A percentile compares a stretch with the other conserved stretches of the same genome.
Evolutionary conservation across 257 asterid species (phyloP).

Genomic region (Lycium barbarum): DNA sequence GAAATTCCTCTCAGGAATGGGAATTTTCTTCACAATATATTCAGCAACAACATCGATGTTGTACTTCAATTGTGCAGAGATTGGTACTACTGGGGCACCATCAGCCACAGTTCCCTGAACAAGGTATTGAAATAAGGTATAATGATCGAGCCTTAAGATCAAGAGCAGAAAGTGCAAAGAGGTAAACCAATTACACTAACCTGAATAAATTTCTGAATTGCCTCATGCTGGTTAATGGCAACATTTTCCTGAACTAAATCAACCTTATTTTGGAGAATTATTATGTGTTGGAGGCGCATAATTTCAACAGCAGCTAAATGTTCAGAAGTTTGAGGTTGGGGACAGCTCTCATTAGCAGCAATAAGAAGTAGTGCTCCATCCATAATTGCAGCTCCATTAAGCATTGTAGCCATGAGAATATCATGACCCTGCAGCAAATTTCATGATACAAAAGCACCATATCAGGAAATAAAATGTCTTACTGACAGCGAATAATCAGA

Average conservation of each 20-base stretch:
- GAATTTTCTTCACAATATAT: conserved; percentile 85
- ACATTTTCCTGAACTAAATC: conserved; percentile 97
- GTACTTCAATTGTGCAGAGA: conserved; percentile 95
- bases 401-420: conserved; percentile 99
- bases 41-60: conserved; percentile 96
- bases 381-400: conserved; percentile 97
- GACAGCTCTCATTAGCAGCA: conserved; percentile 96
- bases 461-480: conserved; percentile 23
- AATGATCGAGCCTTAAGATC: neutral
- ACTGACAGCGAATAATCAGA: neutral
- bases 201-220: conserved; percentile 90
- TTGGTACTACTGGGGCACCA: conserved; percentile 91
- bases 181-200: conserved; percentile 42
- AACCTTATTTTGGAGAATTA: conserved; percentile 95
- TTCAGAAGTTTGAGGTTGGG: conserved; percentile 98
- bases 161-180: neutral
- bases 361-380: conserved; percentile 94
- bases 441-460: neutral
- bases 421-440: conserved; percentile 73
- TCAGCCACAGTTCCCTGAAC: conserved; percentile 95
- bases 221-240: conserved; percentile 98
- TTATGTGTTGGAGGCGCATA: conserved; percentile 92
- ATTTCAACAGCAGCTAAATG: conserved; percentile 98
- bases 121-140: neutral
- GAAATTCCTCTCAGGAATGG: conserved; percentile 88